Evolutionary conservation across 208 protist genomes (phyloP), one percentile per base, ranked within the genome.

Genomic region (Trypanosoma scelopori): DNA sequence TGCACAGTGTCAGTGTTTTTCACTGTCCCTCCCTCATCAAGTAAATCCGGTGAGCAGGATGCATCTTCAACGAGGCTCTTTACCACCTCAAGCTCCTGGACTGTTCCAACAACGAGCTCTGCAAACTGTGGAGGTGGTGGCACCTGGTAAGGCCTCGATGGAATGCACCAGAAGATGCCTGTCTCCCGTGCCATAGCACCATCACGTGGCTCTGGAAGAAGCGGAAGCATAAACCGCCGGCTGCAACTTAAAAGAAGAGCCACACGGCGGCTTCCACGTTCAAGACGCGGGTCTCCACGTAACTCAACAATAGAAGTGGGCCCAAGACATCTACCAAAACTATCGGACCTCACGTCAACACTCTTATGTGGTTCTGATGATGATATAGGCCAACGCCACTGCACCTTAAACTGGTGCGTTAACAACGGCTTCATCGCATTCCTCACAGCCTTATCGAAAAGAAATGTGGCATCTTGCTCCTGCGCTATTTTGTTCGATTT

Each of bases 71-170:
- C 46, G 32, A 49, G 59, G 27, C 52, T 59, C 12, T 53, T 37
- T 30, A 60, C 60, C 50, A 25, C 16, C 63, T 85, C 74, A 48
- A 91, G 56, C 0, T 66, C 51, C 13, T 60, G 12, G 7, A 84
- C 9, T 35, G 83, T 78, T 25, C 86, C 82, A 13, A 92, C 52
- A 13, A 92, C 57, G 6, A 92, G 45, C 47, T 89, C 80, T 3
- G 82, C 75, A 55, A 68, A 81, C 18, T 20, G 52, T 18, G 76
- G 71, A 32, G 70, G 75, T 25, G 56, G 25, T 15, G n/a, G 11
- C 0, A 46, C 15, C 13, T 61, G 20, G 27, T 61, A 60, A 12
- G 48, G 47, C 37, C 39, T 57, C 27, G 37, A n/a, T 6, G 61
- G 43, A 28, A 56, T 28, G 1, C 37, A 20, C 81, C 81, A 87